Conservation (phyloP, 75 land plant species). For the Chamaecyparis obtusa region DNA sequence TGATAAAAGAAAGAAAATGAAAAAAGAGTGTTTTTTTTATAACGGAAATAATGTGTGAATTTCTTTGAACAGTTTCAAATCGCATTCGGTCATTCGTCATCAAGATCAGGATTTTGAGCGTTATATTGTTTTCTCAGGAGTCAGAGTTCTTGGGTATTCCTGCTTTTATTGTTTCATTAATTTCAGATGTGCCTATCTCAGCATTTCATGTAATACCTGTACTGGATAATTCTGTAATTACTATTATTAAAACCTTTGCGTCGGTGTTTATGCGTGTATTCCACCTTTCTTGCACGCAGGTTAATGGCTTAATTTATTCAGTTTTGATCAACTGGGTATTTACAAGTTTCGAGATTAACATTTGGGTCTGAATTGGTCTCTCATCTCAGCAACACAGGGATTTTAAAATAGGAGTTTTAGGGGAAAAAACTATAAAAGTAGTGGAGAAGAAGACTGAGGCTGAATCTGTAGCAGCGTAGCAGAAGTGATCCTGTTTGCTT, state of each 20-base stretch:
- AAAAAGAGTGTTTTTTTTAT: too few relatives aligned
- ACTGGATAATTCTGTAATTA: background rate
- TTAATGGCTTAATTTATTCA: background rate
- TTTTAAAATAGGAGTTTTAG: too few relatives aligned
- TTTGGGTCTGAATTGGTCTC: background rate
- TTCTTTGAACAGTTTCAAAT: too few relatives aligned
- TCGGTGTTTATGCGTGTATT: background rate
- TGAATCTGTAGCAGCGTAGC: background rate
- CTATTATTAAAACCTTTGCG: background rate
- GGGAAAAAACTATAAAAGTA: background rate
- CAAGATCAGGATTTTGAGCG: too few relatives aligned
- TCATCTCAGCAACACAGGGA: background rate
- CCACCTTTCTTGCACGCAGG: background rate
- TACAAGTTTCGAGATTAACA: background rate
- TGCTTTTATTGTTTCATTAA: too few relatives aligned
- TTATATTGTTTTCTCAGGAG: too few relatives aligned
- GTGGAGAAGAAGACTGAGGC: background rate
- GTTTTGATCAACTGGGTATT: background rate
- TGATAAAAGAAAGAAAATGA: too few relatives aligned
- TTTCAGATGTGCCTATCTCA: too few relatives aligned
- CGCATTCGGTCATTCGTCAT: too few relatives aligned
- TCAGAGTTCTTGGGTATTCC: too few relatives aligned
- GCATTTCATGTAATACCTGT: background rate
- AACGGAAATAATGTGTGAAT: too few relatives aligned
- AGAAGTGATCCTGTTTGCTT: background rate